These are phyloP conservation scores for Artemisia annua DNA, from an alignment of 129 eudicot species.

Conservation along the genomic window DNA sequence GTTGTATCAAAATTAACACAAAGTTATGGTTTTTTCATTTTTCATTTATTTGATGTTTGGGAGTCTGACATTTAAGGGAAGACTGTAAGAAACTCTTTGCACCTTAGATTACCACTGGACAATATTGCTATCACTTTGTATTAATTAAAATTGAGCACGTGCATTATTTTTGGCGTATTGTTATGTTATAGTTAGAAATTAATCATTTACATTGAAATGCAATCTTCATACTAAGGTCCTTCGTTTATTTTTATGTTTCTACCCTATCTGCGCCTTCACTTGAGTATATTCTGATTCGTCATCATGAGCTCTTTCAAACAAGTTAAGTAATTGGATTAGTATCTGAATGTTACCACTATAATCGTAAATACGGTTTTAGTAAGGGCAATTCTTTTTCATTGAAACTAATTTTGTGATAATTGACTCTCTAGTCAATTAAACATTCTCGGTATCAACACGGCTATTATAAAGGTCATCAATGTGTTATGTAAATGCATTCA, in stretches of 20 bases:
- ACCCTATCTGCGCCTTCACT: neutral
- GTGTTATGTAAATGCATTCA: no score
- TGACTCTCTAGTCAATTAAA: neutral
- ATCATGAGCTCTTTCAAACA: neutral
- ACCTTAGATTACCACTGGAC: no score
- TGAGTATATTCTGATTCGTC: neutral
- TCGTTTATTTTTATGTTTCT: neutral
- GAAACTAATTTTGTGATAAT: neutral
- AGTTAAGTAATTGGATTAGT: neutral
- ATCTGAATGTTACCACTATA: neutral
- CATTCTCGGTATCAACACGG: no score
- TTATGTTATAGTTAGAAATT: slow-evolving; percentile 8
- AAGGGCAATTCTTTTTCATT: neutral
- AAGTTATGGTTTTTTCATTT: no score
- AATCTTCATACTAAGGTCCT: neutral
- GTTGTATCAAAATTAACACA: no score
- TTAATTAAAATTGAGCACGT: neutral
- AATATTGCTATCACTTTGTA: no score
- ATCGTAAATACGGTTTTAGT: neutral
- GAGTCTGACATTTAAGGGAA: no score
- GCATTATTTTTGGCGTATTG: neutral
- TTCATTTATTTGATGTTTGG: no score
- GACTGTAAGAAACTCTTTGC: no score
- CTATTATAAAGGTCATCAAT: no score
- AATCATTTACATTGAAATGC: neutral